Evolutionary conservation across 148 eudicot genomes (phyloP).

Genomic region (Suaeda aralocaspica): DNA sequence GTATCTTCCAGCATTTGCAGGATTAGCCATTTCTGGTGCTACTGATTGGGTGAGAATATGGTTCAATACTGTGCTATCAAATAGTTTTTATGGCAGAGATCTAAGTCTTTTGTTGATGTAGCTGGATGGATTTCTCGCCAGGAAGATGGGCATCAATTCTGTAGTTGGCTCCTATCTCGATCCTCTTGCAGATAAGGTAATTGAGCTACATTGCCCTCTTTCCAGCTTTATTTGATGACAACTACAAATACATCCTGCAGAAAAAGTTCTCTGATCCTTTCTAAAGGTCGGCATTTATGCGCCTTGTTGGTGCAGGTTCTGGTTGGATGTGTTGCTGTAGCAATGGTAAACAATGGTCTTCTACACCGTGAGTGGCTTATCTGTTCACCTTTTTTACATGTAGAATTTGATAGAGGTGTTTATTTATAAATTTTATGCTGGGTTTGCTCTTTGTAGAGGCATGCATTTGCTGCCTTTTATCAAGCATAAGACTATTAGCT

Average conservation of each 20-base stretch:
- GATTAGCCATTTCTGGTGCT: conserved; percentile 84
- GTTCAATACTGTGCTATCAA: not conserved
- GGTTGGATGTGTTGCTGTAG: conserved; percentile 90
- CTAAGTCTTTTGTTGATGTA: conserved; percentile 34
- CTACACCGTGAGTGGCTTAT: conserved; percentile 67
- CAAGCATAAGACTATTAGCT: not conserved
- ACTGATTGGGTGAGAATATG: conserved; percentile 77
- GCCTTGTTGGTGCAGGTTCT: conserved; percentile 51
- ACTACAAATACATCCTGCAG: not conserved
- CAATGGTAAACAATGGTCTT: conserved; percentile 89
- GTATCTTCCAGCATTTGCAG: conserved; percentile 89
- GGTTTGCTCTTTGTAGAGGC: not conserved
- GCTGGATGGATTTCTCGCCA: conserved; percentile 93
- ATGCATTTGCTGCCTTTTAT: not conserved
- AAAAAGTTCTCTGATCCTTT: not conserved
- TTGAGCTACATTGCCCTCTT: not conserved
- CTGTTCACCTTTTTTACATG: not conserved
- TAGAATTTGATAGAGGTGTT: conserved; percentile 4
- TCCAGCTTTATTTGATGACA: not conserved
- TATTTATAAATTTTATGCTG: not conserved
- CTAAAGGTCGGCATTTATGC: conserved; percentile 11
- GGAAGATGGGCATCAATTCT: conserved; percentile 92
- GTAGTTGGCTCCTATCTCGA: conserved; percentile 97
- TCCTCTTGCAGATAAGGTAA: conserved; percentile 99
- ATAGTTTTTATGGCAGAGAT: not conserved